Conservation (phyloP, 2,329 filamentous ascomycete genomes). For the Cytospora chrysosperma region DNA sequence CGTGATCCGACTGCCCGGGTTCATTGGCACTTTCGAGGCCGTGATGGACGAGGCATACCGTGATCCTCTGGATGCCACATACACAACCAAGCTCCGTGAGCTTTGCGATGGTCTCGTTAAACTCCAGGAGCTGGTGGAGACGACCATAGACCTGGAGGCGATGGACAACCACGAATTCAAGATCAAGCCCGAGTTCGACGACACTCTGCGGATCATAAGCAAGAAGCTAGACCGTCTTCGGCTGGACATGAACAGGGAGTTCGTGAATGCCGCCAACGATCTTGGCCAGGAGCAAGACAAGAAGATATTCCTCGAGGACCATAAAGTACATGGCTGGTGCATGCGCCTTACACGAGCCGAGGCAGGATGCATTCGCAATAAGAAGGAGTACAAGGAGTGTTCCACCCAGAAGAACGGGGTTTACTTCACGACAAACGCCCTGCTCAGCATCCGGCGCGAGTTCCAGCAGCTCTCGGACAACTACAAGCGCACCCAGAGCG, state of each 20-base stretch:
- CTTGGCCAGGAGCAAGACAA: conserved; percentile 93
- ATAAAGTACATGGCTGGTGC: conserved; percentile 94
- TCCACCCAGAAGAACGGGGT: conserved; percentile 99
- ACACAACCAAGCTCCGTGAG: conserved; percentile 78
- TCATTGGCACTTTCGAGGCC: conserved; percentile 83
- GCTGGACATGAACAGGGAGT: conserved; percentile 80
- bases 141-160: conserved; percentile 92
- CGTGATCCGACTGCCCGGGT: conserved; percentile 84
- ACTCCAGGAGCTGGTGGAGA: conserved; percentile 97
- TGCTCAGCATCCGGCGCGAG: conserved; percentile 80
- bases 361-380: conserved; percentile 89
- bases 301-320: conserved; percentile 96
- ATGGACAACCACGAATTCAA: conserved; percentile 97
- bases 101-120: conserved; percentile 78
- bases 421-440: conserved; percentile 86
- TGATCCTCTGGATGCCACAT: conserved; percentile 79
- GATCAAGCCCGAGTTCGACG: conserved; percentile 98
- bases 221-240: conserved; percentile 86
- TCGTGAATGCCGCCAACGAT: conserved; percentile 72
- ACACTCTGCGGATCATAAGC: conserved; percentile 80
- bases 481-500: conserved; percentile 91
- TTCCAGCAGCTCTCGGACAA: conserved; percentile 92
- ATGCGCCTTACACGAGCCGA: conserved; percentile 90
- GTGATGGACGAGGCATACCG: conserved; percentile 96
- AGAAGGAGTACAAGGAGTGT: conserved; percentile 85